Evolutionary conservation across 352 stramenopile genomes (phyloP).

Genomic region (Globisporangium nagaii): DNA sequence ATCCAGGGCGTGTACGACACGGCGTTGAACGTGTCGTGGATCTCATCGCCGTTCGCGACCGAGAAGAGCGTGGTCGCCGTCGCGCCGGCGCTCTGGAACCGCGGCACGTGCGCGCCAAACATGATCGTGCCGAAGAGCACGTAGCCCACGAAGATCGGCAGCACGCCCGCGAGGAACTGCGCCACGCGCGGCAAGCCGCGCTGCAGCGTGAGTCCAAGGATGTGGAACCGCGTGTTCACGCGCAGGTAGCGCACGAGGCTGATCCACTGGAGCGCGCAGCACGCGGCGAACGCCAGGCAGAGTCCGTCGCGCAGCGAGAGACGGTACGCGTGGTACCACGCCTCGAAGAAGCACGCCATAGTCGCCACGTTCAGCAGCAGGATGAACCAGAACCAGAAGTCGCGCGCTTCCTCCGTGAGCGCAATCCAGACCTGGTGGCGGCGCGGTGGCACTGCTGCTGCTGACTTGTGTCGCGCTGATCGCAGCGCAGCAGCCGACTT

Average conservation of each 20-base stretch:
- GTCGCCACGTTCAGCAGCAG: constrained; percentile 50
- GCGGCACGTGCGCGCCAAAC: constrained; percentile 76
- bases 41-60: constrained; percentile 84
- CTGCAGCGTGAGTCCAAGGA: constrained; percentile 67
- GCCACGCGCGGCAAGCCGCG: constrained; percentile 62
- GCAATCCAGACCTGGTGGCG: not conserved
- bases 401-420: constrained; percentile 18
- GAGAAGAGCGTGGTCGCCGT: constrained; percentile 82
- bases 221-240: constrained; percentile 67
- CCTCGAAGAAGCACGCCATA: constrained; percentile 35
- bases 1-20: constrained; percentile 68
- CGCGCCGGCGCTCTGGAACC: constrained; percentile 59
- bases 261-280: constrained; percentile 70
- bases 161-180: constrained; percentile 78
- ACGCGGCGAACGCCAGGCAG: constrained; percentile 56
- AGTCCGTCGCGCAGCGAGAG: constrained; percentile 50
- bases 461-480: not conserved
- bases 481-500: constrained; percentile 11
- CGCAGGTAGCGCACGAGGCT: constrained; percentile 71
- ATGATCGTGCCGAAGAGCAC: constrained; percentile 83
- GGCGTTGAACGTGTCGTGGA: constrained; percentile 80
- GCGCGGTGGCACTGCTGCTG: not conserved
- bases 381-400: constrained; percentile 67
- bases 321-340: constrained; percentile 48
- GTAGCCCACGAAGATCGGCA: constrained; percentile 82